Evolutionary conservation across 2,329 filamentous ascomycete genomes (phyloP), one percentile per base, ranked within the genome.

Genomic region (Hirsutella rhossiliensis): DNA sequence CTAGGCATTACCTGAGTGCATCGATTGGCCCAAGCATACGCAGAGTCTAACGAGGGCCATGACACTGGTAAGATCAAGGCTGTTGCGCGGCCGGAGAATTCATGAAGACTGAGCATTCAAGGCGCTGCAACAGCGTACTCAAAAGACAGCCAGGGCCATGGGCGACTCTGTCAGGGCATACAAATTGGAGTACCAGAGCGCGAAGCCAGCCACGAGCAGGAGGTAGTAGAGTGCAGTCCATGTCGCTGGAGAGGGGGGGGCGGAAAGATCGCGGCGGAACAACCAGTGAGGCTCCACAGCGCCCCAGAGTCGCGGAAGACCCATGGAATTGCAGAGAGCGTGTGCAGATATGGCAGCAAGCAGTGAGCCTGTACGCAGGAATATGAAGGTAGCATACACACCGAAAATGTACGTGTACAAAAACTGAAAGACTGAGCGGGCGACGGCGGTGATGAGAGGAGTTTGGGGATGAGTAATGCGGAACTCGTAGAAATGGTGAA

Each of bases 401-500:
- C 92, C 92, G 56, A 98, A 98, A 5, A 97, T 63, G 7, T 87
- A 89, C 0, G 92, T 98, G 63, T 94, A 98, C 4, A 75, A 71
- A 55, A 98, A 83, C 60, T 97, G 92, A 51, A 97, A 74, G 11
- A 88, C 51, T 2, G 87, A 87, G 41, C 87, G 80, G 27, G 84
- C 58, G 6, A 92, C 56, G 7, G 83, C 79, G 2, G 76, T 71
- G 1, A 72, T 51, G 12, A 81, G 57, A 1, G 85, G 76, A 2
- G 82, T 79, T 49, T 78, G 71, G 9, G 87, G 86, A 54, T 94
- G 79, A 1, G 84, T 86, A 45, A 94, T 71, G 45, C 84, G 76
- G 63, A 94, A 95, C 65, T 97, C 92, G 67, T 95, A 94, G 61
- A 94, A 87, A 65, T 98, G 92, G 64, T 98, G 90, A 40, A 94